phyloP scores from a whole-genome alignment of 495 filamentous ascomycete species.

The Aspergillus biplanus region DNA sequence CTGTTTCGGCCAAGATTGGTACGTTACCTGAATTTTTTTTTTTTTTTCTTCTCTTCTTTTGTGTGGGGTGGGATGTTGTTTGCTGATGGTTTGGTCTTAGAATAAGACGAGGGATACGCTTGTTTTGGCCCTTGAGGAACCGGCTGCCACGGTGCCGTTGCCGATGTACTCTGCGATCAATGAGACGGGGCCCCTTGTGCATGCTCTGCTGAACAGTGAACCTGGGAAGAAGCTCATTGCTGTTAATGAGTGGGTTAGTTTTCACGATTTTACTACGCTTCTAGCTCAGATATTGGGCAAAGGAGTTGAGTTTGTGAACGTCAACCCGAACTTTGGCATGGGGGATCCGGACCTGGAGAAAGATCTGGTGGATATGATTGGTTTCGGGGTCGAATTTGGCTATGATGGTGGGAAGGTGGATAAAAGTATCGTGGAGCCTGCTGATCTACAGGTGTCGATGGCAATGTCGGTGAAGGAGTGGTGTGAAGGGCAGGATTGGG shows the following conservation, averaged over 20 bases:
- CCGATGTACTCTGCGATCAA: conserved; percentile 20
- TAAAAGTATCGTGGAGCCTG: conserved; percentile 5
- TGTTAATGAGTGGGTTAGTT: conserved; percentile 30
- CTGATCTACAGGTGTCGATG: neutral
- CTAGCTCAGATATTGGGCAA: conserved; percentile 26
- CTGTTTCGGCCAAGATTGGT: neutral
- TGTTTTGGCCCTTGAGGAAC: neutral
- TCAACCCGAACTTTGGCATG: neutral
- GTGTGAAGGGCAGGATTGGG: conserved; percentile 15
- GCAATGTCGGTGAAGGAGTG: conserved; percentile 10
- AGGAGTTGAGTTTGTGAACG: conserved; percentile 10
- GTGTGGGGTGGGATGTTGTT: neutral
- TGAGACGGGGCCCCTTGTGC: conserved; percentile 39
- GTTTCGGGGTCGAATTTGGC: conserved; percentile 17
- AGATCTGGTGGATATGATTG: conserved; percentile 17
- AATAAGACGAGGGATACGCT: conserved; percentile 1
- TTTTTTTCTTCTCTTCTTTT: neutral
- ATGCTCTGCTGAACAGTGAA: conserved; percentile 31
- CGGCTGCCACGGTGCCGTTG: neutral
- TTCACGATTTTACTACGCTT: conserved; percentile 30
- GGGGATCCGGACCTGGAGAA: conserved; percentile 8
- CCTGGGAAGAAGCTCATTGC: conserved; percentile 38
- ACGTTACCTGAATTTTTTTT: neutral
- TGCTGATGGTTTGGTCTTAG: neutral
- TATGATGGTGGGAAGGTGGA: conserved; percentile 16